These are phyloP conservation scores for Avena insularis DNA, from an alignment of 176 grass and related monocot genomes.

Conservation along the genomic window DNA sequence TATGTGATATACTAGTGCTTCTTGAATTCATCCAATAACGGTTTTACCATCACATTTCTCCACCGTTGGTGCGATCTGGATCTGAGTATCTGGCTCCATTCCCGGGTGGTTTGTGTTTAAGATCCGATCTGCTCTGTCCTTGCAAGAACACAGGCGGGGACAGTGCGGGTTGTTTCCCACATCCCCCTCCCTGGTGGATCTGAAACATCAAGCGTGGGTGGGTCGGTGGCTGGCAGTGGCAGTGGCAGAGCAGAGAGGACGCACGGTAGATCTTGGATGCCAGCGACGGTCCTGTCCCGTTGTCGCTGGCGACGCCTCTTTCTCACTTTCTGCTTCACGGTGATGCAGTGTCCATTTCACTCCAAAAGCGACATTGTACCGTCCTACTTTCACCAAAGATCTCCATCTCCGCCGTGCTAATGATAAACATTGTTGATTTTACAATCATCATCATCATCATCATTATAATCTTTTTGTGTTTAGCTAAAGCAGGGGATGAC, in stretches of 20 bases:
- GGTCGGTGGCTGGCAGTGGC: constrained; percentile 1
- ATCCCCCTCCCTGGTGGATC: not conserved
- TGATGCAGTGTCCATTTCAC: not conserved
- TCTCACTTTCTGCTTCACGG: not conserved
- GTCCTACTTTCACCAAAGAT: not conserved
- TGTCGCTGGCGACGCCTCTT: constrained; percentile 5
- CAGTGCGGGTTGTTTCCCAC: not conserved
- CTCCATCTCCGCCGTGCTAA: not conserved
- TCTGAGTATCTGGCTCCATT: not conserved
- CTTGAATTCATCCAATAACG: constrained; percentile 27
- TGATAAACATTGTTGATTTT: not conserved
- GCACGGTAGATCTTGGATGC: constrained; percentile 25
- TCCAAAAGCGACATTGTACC: constrained; percentile 23
- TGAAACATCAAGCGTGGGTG: constrained; percentile 14
- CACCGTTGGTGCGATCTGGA: constrained; percentile 4
- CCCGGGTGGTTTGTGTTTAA: not conserved
- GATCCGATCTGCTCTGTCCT: not conserved
- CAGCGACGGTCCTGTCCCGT: constrained; percentile 23
- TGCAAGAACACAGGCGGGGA: not conserved
- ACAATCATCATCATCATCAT: not conserved
- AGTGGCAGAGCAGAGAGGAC: not conserved
- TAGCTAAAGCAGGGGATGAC: not conserved
- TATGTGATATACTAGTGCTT: constrained; percentile 52
- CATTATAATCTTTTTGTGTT: not conserved
- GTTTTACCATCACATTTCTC: not conserved